Base-by-base conservation (phyloP, 2,329 filamentous ascomycete genomes). In the Xylaria sp. region DNA sequence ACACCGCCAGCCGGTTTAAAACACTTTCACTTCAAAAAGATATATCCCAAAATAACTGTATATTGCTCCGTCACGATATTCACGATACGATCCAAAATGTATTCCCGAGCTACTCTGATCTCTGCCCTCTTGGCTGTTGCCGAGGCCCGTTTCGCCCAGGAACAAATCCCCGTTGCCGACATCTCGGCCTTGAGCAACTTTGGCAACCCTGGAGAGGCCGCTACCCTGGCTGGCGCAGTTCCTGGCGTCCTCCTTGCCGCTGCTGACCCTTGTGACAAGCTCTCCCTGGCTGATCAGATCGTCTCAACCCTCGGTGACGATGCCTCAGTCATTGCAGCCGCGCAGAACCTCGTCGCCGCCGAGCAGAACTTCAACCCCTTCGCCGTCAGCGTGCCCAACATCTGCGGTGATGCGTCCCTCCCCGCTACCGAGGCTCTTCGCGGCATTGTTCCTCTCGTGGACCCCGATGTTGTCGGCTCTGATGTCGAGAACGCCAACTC, bases 281-380 rank as follows among this genome's bases (percentile, higher is more conserved):
- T 91, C 68, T 76, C 76, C 21, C 84, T 87, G 47, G 89, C 87
- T 65, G 89, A 91, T 72, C 73, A 87, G 70, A 89, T 91, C 72
- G 81, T 90, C 64, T 71, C 81, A 8, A 76, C 84, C 56, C 86
- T 90, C 35, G 89, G 88, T 56, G 82, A 77, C 47, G 85, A 86
- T 68, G 76, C 81, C n/a, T 78, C 82, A 64, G 87, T 88, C 67
- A 79, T 91, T 61, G 80, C 82, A 14, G 88, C 86, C 19, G 89
- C 89, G 17, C 82, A 82, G 61, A 83, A 83, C 15, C 81, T 90
- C 38, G 88, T 90, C 14, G 83, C 84, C 25, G 88, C 88, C 3
- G 88, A 90, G 80, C 87, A 89, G 77, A 91, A 91, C 83, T 89
- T 89, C 79, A 91, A 91, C 79, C 87, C 87, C 54, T 90, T 87